These are phyloP conservation scores for Medicago truncatula DNA, from an alignment of 306 rosid genomes.

Conservation along the genomic window DNA sequence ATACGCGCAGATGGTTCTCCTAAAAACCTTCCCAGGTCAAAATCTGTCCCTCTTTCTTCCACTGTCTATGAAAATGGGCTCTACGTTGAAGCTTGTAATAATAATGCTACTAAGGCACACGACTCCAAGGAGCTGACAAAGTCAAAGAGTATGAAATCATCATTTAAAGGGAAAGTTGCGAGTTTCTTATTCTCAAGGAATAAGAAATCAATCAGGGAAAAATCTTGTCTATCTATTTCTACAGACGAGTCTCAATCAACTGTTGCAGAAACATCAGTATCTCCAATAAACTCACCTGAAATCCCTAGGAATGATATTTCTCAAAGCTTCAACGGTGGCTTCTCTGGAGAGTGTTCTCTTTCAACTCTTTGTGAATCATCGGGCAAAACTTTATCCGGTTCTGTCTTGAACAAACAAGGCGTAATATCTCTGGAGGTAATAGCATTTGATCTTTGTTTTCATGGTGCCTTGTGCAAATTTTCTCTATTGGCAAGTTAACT, in stretches of 20 bases:
- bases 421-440: slow-evolving; percentile 68
- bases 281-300: slow-evolving; percentile 51
- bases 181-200: slow-evolving; percentile 87
- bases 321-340: slow-evolving; percentile 54
- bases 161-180: slow-evolving; percentile 91
- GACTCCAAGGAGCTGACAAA: slow-evolving; percentile 61
- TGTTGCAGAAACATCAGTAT: slow-evolving; percentile 48
- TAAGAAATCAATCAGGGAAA: slow-evolving; percentile 75
- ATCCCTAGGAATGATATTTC: slow-evolving; percentile 58
- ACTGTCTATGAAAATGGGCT: slow-evolving; percentile 56
- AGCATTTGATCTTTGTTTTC: slow-evolving; percentile 10
- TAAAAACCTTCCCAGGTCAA: slow-evolving; percentile 77
- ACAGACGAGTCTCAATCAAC: slow-evolving; percentile 51
- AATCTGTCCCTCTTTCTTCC: slow-evolving; percentile 84
- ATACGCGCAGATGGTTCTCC: slow-evolving; percentile 58
- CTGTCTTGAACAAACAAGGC: slow-evolving; percentile 55
- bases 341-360: slow-evolving; percentile 60
- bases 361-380: slow-evolving; percentile 54
- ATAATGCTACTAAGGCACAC: slow-evolving; percentile 48
- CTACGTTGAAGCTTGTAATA: slow-evolving; percentile 58
- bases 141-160: slow-evolving; percentile 80
- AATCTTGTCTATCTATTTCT: slow-evolving; percentile 53
- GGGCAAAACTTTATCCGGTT: slow-evolving; percentile 51
- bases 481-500: slow-evolving; percentile 30
- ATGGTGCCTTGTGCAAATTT: slow-evolving; percentile 22